Base-by-base conservation (phyloP, 2,329 filamentous ascomycete species). In the Aspergillus fumigatus region DNA sequence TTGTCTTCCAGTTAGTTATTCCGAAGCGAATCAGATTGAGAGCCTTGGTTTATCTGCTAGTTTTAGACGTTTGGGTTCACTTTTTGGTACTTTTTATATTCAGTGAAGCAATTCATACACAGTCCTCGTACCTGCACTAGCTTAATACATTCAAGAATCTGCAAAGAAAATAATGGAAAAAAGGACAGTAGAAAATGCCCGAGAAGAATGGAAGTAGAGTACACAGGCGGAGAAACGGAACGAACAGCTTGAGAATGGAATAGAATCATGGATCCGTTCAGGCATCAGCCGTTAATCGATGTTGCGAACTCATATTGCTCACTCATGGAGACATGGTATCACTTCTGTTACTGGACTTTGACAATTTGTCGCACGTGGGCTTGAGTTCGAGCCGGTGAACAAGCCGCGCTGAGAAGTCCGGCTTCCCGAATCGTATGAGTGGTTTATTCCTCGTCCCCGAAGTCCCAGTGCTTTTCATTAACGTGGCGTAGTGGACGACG, bases 391-490 rank as follows among this genome's bases (percentile, higher is more conserved):
- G 32, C 5, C 4, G 32, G 14, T 38, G 32, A 38, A 38, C 32
- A 38, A 38, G 14, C 29, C 29, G 11, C 29, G 29, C 29, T 32
- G 29, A 14, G 29, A 32, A 32, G 11, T 14, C 4, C 14, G 14
- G 32, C 32, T 38, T 38, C 6, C 6, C 32, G 17, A 38, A 38
- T 35, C 32, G n/a, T 7, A 38, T 38, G 29, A 32, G 29, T 38
- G 32, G 11, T 29, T 49, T 50, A 26, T 59, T 73, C 67, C 7
- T 77, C 72, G 60, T 74, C 73, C 27, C 72, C 76, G 61, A 80
- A 67, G 1, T 67, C 71, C 76, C 77, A 82, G 57, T 64, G 73
- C 21, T 65, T 64, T 59, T 75, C 68, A 52, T 73, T 73, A 51
- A 68, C 66, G 48, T 65, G 62, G 9, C 60, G 60, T 32, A 67